Percentiles rank a stretch among this genome's conserved stretches.
Conservation (phyloP, 495 filamentous ascomycete genomes). For the Entonaema liquescens region DNA sequence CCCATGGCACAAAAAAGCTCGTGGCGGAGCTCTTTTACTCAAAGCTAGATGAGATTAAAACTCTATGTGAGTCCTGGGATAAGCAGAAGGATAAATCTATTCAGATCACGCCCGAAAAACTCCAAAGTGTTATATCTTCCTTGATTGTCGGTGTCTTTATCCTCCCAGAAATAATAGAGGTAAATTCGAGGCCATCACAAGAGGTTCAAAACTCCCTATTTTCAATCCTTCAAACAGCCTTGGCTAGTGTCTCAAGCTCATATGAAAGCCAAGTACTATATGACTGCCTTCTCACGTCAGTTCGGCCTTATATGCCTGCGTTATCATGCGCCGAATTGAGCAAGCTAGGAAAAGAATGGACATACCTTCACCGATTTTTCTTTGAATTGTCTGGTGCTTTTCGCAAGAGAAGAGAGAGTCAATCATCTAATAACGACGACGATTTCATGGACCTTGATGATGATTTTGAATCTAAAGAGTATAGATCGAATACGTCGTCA, state of each 20-base stretch:
- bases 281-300: conserved; percentile 47
- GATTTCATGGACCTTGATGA: conserved; percentile 85
- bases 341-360: conserved; percentile 43
- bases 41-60: conserved; percentile 55
- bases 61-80: conserved; percentile 54
- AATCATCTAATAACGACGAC: conserved; percentile 42
- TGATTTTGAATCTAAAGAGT: conserved; percentile 66
- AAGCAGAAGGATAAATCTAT: conserved; percentile 51
- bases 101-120: conserved; percentile 55
- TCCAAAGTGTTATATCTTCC: conserved; percentile 57
- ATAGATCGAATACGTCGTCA: conserved; percentile 51
- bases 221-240: conserved; percentile 43
- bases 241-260: conserved; percentile 48
- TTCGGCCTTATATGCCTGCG: conserved; percentile 52
- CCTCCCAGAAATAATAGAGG: conserved; percentile 52
- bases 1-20: conserved; percentile 55
- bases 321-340: conserved; percentile 44
- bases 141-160: conserved; percentile 53
- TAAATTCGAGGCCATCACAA: conserved; percentile 51
- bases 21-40: conserved; percentile 59
- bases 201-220: conserved; percentile 51
- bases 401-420: conserved; percentile 49
- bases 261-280: conserved; percentile 49
- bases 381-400: conserved; percentile 56
- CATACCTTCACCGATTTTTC: conserved; percentile 50